Evolutionary conservation across 1,284 basidiomycete genomes (phyloP).

Genomic region (Apiotrichum montevideense): DNA sequence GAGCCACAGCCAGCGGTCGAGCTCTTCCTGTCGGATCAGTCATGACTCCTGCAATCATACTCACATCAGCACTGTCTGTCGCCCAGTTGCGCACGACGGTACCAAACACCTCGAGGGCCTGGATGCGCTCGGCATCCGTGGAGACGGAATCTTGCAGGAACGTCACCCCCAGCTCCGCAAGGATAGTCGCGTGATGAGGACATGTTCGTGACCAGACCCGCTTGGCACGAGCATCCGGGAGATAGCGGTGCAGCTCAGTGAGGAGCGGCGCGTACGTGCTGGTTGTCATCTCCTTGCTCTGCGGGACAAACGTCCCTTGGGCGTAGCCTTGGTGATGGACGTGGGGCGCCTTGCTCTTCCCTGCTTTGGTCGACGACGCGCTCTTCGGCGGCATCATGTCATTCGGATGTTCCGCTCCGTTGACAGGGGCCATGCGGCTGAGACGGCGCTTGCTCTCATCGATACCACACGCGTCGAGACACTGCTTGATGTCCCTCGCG

Average conservation of each 20-base stretch:
- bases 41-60: background rate
- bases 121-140: constrained; percentile 33
- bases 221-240: constrained; percentile 36
- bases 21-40: constrained; percentile 23
- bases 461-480: constrained; percentile 33
- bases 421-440: constrained; percentile 7
- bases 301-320: constrained; percentile 4
- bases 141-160: constrained; percentile 29
- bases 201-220: constrained; percentile 39
- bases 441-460: constrained; percentile 35
- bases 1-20: constrained; percentile 40
- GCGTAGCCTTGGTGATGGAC: background rate
- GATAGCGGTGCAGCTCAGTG: constrained; percentile 33
- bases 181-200: constrained; percentile 39
- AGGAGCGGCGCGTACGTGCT: constrained; percentile 29
- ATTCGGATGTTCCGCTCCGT: background rate
- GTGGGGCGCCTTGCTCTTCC: background rate
- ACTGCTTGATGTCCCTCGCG: constrained; percentile 34
- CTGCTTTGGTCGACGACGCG: background rate
- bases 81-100: constrained; percentile 37
- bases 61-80: constrained; percentile 29
- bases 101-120: constrained; percentile 41
- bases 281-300: background rate
- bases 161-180: constrained; percentile 36
- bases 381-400: background rate